Conservation (phyloP, 2,329 filamentous ascomycete genomes). For the Phialophora expanda region DNA sequence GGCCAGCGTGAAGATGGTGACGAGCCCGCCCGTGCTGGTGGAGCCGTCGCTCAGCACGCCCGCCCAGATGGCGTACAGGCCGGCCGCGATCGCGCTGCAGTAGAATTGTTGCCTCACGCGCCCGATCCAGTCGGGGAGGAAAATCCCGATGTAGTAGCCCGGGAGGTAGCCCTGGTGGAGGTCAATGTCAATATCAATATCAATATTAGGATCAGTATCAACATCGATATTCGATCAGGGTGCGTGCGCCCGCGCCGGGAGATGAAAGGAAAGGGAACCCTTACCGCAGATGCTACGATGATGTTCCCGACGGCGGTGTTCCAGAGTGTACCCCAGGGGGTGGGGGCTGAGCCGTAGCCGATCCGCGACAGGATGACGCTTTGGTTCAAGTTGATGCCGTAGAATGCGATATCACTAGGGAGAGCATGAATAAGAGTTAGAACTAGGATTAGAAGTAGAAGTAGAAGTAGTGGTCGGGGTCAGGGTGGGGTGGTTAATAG, state of each 20-base stretch:
- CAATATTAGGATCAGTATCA: not conserved
- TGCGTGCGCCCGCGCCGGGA: not conserved
- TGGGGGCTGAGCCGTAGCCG: constrained; percentile 43
- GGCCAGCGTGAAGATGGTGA: constrained; percentile 43
- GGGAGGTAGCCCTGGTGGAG: constrained; percentile 36
- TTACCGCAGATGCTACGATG: constrained; percentile 43
- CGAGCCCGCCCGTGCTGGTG: constrained; percentile 37
- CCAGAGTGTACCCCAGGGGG: constrained; percentile 44
- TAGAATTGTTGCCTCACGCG: constrained; percentile 39
- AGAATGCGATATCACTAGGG: constrained; percentile 43
- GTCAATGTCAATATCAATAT: not conserved
- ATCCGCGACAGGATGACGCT: constrained; percentile 44
- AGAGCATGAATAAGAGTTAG: not conserved
- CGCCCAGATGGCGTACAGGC: constrained; percentile 44
- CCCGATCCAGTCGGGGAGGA: constrained; percentile 40
- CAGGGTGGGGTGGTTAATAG: too few relatives aligned
- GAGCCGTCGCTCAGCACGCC: constrained; percentile 41
- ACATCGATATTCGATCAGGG: not conserved
- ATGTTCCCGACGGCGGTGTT: constrained; percentile 46
- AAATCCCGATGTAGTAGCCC: constrained; percentile 40
- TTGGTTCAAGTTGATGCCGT: constrained; percentile 47
- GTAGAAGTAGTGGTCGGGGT: not conserved
- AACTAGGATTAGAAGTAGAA: not conserved
- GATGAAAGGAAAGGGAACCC: not conserved
- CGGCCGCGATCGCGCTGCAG: constrained; percentile 35